phyloP scores from a whole-genome alignment of 2,329 filamentous ascomycete species.

The Diaporthe aspalathi region DNA sequence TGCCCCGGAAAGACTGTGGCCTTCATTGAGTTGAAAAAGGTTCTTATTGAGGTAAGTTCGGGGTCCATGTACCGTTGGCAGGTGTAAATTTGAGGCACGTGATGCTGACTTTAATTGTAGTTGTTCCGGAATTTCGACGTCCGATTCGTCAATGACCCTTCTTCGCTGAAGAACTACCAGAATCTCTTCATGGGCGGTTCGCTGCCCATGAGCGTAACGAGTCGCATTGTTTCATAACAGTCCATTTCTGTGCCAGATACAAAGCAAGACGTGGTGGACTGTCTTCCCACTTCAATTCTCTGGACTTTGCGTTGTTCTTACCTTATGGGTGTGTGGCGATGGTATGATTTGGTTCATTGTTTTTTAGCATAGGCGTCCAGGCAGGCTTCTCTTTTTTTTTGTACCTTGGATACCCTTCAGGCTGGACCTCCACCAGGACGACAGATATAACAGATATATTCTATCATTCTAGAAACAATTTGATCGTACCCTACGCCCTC shows the following conservation, averaged over 20 bases:
- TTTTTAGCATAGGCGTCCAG: background rate
- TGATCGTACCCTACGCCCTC: background rate
- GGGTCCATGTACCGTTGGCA: background rate
- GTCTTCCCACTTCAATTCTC: background rate
- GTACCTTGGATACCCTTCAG: constrained; percentile 14
- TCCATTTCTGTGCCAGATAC: background rate
- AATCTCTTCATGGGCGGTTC: constrained; percentile 16
- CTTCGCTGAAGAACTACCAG: constrained; percentile 13
- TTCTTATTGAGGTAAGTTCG: constrained; percentile 32
- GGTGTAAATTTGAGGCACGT: background rate
- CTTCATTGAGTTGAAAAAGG: constrained; percentile 29
- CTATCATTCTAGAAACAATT: too few relatives aligned
- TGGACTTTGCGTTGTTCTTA: background rate
- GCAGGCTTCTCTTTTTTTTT: background rate
- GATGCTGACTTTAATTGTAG: background rate
- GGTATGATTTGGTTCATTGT: background rate
- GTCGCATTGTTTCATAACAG: background rate
- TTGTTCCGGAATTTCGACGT: constrained; percentile 29
- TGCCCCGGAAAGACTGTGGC: constrained; percentile 31
- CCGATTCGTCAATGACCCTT: background rate
- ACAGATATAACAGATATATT: background rate
- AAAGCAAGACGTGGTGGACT: background rate
- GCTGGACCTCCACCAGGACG: constrained; percentile 8
- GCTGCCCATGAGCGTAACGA: constrained; percentile 19
- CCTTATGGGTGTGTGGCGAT: background rate